Percentiles rank a stretch among this genome's conserved stretches.
Evolutionary conservation across 208 protist genomes (phyloP).

Genomic region (Lotmaria passim): DNA sequence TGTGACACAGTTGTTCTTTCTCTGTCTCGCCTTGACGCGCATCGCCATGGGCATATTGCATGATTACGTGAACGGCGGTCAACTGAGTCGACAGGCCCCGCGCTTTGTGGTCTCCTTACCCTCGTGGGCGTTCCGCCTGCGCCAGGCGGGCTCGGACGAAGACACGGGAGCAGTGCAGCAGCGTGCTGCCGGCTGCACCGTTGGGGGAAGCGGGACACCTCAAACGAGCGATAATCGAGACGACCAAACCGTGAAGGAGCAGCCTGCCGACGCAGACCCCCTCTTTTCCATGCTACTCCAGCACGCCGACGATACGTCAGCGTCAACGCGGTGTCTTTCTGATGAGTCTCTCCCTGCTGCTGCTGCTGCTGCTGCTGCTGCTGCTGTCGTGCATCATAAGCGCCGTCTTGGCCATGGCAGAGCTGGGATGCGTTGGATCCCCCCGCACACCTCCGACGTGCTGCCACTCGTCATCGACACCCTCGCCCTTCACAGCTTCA

Average conservation of each 20-base stretch:
- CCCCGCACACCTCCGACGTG: constrained; percentile 54
- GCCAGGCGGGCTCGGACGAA: background rate
- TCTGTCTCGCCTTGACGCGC: constrained; percentile 48
- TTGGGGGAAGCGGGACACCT: too few species aligned
- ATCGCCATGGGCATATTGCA: constrained; percentile 62
- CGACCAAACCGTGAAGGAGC: background rate
- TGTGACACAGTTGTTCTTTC: constrained; percentile 30
- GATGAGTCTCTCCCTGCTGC: background rate
- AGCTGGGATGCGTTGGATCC: constrained; percentile 66
- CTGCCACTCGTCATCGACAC: constrained; percentile 59
- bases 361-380: background rate
- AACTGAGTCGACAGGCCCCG: constrained; percentile 56
- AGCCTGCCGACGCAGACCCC: constrained; percentile 24
- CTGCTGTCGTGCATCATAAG: background rate
- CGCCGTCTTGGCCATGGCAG: too few species aligned
- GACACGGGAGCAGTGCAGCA: background rate
- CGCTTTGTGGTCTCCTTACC: constrained; percentile 86
- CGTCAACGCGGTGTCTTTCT: too few species aligned
- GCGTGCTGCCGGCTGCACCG: background rate
- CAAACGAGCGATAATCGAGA: background rate
- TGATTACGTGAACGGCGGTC: constrained; percentile 61
- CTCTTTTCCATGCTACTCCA: constrained; percentile 44
- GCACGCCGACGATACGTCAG: background rate
- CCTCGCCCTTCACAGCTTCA: constrained; percentile 55
- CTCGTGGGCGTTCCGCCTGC: constrained; percentile 35